Conservation (phyloP, 2,329 filamentous ascomycete species). For the Exophiala xenobiotica region DNA sequence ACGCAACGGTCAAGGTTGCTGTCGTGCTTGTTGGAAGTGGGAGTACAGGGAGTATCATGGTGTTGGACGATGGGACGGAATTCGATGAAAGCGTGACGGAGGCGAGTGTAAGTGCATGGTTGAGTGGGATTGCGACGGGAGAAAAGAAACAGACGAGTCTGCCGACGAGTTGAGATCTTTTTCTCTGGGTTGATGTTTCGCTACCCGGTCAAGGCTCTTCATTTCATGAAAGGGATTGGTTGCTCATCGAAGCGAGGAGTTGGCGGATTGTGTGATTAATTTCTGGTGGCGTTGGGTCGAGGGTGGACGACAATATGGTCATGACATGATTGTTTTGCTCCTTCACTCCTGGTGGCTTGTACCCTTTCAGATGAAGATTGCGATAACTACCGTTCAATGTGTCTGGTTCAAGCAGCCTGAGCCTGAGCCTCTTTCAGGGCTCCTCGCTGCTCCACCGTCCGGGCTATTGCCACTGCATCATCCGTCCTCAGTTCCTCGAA, state of each 20-base stretch:
- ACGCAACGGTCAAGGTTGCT: slow-evolving; percentile 61
- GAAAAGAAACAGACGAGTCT: slow-evolving; percentile 15
- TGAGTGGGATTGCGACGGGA: slow-evolving; percentile 14
- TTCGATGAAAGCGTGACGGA: slow-evolving; percentile 24
- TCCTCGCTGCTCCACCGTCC: slow-evolving; percentile 37
- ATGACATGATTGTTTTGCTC: no score
- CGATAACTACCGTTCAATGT: no score
- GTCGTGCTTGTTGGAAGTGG: slow-evolving; percentile 53
- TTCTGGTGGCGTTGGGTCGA: no score
- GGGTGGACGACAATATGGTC: no score
- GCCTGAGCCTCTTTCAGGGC: slow-evolving; percentile 14
- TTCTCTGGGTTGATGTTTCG: no score
- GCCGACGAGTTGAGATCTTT: not conserved
- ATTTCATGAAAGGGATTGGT: not conserved
- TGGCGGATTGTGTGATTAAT: not conserved
- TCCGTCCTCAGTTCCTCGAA: slow-evolving; percentile 50
- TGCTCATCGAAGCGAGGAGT: no score
- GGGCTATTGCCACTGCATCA: slow-evolving; percentile 37
- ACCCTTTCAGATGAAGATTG: not conserved
- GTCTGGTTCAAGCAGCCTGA: not conserved
- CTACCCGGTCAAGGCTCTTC: no score
- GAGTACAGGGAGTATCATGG: slow-evolving; percentile 23
- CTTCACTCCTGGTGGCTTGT: no score
- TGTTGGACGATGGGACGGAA: slow-evolving; percentile 20
- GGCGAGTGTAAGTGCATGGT: slow-evolving; percentile 13